Evolutionary conservation across 805 yeast species (phyloP), one percentile per base, ranked within the genome.

Genomic region (Barnettozyma sucrosica): DNA sequence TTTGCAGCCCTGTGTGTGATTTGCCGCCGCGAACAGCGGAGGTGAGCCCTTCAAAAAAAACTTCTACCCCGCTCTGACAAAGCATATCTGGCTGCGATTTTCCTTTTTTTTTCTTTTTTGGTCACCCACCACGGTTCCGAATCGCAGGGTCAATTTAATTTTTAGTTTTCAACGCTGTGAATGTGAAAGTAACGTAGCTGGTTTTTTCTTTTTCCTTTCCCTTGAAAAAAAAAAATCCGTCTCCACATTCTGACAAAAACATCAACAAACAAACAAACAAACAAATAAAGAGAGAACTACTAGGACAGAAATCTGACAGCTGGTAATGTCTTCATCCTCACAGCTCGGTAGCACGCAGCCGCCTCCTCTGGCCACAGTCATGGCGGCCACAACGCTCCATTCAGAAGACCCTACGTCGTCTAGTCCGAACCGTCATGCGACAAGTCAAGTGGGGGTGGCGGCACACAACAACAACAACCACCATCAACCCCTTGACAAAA

Each of bases 331-430:
- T 10, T 37, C 46, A 10, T 21, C 43, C 16, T 32, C 36, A 20
- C 36, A 43, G 36, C 33, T 43, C 24, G 46, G 44, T 28, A 24
- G 21, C 36, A 26, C 41, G 10, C 44, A 45, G 24, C 18, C 24
- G 23, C 33, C 50, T 9, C 18, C 24, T 16, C 28, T 48, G n/a
- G 25, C 48, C 13, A 41, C 57, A 13, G 46, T 55, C n/a, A 49
- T 55, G 11, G 51, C 48, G 30, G 44, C 43, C 33, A 54, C 58
- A 7, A 49, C 50, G 24, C 47, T 54, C 8, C 51, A 48, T 30
- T 26, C 54, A 3, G 59, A 51, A 18, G 57, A 55, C 20, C 45
- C 57, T 4, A 55, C 56, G 4, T 54, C 56, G 20, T 57, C 58
- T 28, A 13, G 5, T 8, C 37, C 37, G 14, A 19, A 18, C 20